A percentile compares a stretch with the other conserved stretches of the same genome.
phyloP scores from a whole-genome alignment of 257 asterid genomes.

The Capsicum pubescens region DNA sequence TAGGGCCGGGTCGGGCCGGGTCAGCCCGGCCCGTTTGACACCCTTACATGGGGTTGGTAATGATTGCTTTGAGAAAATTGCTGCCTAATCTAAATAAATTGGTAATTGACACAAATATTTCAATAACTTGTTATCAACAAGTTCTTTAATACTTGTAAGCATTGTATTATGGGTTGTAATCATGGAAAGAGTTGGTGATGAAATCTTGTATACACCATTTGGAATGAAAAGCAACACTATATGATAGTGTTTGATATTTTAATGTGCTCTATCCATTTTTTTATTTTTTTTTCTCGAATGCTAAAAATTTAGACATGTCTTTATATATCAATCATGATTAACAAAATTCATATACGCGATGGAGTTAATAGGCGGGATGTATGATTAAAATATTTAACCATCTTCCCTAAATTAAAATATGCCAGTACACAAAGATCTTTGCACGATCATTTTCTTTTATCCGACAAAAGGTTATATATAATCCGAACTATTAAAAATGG shows the following conservation, averaged over 20 bases:
- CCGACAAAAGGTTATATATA: too few species aligned
- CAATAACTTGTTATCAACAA: not conserved
- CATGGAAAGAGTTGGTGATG: not conserved
- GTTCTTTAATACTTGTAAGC: not conserved
- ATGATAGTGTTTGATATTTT: conserved; percentile 9
- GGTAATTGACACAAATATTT: not conserved
- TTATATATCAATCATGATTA: not conserved
- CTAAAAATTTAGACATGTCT: not conserved
- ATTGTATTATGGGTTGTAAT: not conserved
- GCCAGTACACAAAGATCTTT: too few species aligned
- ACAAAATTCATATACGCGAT: not conserved
- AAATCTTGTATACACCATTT: not conserved
- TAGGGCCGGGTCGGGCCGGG: too few species aligned
- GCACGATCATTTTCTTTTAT: too few species aligned
- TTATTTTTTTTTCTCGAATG: not conserved
- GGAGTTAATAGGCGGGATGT: not conserved
- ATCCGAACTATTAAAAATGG: too few species aligned
- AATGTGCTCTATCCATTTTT: not conserved
- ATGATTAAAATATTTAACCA: too few species aligned
- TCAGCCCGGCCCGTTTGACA: too few species aligned
- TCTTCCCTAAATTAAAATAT: too few species aligned
- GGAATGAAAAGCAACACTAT: not conserved
- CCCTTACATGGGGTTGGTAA: conserved; percentile 34
- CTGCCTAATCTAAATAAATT: not conserved
- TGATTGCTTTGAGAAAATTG: conserved; percentile 39